Evolutionary conservation across 371 early-diverging fungal genomes (phyloP), one percentile per base, ranked within the genome.

Genomic region (Mortierella sp.): DNA sequence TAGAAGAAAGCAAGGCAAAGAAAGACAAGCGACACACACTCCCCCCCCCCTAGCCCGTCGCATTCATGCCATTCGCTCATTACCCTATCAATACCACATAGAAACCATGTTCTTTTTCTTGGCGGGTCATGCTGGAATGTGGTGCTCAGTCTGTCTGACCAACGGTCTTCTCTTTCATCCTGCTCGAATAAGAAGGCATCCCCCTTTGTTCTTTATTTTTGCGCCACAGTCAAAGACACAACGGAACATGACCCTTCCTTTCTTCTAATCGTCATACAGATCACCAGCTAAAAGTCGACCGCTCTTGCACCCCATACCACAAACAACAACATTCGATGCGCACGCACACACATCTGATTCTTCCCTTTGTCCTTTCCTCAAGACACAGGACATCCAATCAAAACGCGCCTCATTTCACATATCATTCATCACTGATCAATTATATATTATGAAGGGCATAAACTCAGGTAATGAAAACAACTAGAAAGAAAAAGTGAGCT

Each of bases 371-470:
- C 24, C 68, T 24, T 24, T 21, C 24, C 8, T 35, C 10, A 54
- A 24, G 7, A 0, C 38, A 38, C 10, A 24, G 21, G 24, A 7
- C 38, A 38, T 10, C 68, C 68, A 68, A 68, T 68, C 43, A 68
- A 68, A 68, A 68, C n/a, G 43, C 68, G 68, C 43, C 68, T 24
- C 41, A 35, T 38, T 41, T 68, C 68, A 68, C 68, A 35, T 38
- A 38, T 7, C 10, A 49, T 4, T 16, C 1, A 1, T 65, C 65
- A 65, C 65, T 18, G 38, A 38, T 18, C 3, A 49, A 0, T 0
- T 4, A 7, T n/a, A 14, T n/a, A n/a, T n/a, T n/a, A n/a, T n/a
- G n/a, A n/a, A n/a, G n/a, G n/a, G n/a, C n/a, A n/a, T n/a, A n/a
- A n/a, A n/a, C n/a, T n/a, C n/a, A n/a, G n/a, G n/a, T n/a, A n/a